Evolutionary conservation across 1,284 basidiomycete species (phyloP), one percentile per base, ranked within the genome.

Genomic region (Ganoderma multipileum): DNA sequence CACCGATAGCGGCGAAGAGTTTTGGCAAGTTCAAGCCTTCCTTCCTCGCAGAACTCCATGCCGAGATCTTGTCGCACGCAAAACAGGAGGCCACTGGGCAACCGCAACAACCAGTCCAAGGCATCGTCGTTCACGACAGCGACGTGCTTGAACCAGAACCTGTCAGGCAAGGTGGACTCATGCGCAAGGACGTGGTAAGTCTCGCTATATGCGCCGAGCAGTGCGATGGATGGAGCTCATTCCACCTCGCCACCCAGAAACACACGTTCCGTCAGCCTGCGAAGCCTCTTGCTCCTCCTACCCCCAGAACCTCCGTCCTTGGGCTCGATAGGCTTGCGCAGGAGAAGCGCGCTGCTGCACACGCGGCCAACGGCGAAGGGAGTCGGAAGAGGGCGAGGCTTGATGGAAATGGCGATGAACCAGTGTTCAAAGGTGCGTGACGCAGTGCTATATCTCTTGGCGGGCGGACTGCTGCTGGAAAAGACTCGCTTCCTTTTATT

Each of bases 241-340:
- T 14, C 8, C 0, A 11, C 26, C 8, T 55, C 36, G 14, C 18
- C 36, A 12, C 11, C 30, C 71, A 94, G 94, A 85, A 84, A 78
- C 94, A 95, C 73, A 89, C 89, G 0, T 97, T 96, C 80, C 87
- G 88, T 64, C 84, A 89, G 75, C 94, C 94, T 0, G 86, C 87
- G 0, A 90, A 87, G 70, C 87, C 91, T 28, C 81, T 93, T 20
- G 91, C 92, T 75, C 91, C 92, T 9, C 88, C 89, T 12, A 91
- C 91, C 18, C 91, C 92, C 4, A 84, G 92, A 44, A 80, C 87
- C 0, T 97, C 95, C 1, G 75, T 95, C 1, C 87, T 98, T 0
- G 96, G 96, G 0, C 84, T 98, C 6, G 96, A 99, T 78, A 87
- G 86, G 41, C 85, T 98, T 2, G 96, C 97, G 0, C 89, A 88